A percentile compares a stretch with the other conserved stretches of the same genome.
These are phyloP conservation scores for Pichia cabralensis DNA, from an alignment of 805 yeast genomes.

Conservation along the genomic window DNA sequence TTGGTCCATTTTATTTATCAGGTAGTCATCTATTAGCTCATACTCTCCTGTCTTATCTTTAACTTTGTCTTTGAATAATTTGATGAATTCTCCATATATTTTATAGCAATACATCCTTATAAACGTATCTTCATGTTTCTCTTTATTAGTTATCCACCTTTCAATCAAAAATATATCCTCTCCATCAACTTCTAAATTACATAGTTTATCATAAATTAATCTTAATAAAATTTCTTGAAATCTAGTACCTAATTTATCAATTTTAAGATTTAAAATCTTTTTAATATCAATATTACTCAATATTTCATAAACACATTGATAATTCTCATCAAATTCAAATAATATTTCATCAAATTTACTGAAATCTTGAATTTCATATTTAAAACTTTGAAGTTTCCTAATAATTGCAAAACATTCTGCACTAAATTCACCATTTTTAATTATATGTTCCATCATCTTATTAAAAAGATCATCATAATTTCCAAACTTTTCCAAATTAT, in stretches of 20 bases:
- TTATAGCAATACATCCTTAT: slow-evolving; percentile 8
- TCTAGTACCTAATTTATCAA: background rate
- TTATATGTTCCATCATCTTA: background rate
- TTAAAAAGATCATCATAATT: background rate
- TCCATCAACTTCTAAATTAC: slow-evolving; percentile 1
- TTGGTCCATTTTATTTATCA: no score
- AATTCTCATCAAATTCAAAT: background rate
- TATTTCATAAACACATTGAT: slow-evolving; percentile 3
- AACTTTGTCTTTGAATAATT: no score
- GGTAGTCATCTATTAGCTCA: no score
- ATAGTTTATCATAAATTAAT: slow-evolving; percentile 2
- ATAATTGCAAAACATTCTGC: background rate
- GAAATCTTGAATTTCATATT: background rate
- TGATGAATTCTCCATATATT: slow-evolving; percentile 4
- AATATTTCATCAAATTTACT: background rate
- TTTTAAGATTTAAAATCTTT: background rate
- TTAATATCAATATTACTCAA: background rate
- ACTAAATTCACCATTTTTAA: background rate
- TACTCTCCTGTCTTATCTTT: no score
- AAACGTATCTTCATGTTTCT: slow-evolving; percentile 1
- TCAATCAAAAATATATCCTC: slow-evolving; percentile 12
- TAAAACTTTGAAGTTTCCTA: background rate
- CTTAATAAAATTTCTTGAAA: slow-evolving; percentile 5
- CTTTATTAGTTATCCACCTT: slow-evolving; percentile 1
- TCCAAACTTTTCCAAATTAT: background rate